Conservation (phyloP, 306 rosid species). For the Dryas drummondii region DNA sequence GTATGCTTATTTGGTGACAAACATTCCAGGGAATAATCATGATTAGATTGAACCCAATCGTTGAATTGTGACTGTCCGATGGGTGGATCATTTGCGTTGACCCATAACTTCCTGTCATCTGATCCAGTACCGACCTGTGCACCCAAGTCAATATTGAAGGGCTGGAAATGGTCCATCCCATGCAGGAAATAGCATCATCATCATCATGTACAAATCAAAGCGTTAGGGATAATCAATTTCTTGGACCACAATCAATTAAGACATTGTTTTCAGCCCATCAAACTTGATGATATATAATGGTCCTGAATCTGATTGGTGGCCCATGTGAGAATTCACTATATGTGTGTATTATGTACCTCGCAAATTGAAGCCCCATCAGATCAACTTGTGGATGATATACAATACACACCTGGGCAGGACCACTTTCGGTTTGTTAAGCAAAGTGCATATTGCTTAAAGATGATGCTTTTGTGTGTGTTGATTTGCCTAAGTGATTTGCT, state of each 20-base stretch:
- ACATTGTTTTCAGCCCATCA: constrained; percentile 24
- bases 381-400: constrained; percentile 36
- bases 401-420: neutral
- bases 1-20: constrained; percentile 14
- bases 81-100: constrained; percentile 32
- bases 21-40: constrained; percentile 43
- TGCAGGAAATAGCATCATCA: no score
- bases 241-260: constrained; percentile 58
- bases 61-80: constrained; percentile 28
- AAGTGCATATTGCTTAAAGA: neutral
- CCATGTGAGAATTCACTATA: constrained; percentile 41
- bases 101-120: constrained; percentile 28
- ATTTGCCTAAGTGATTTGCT: neutral
- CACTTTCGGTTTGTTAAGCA: constrained; percentile 1
- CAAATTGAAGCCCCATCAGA: constrained; percentile 28
- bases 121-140: constrained; percentile 35
- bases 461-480: neutral
- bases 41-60: constrained; percentile 30
- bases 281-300: constrained; percentile 18
- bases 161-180: constrained; percentile 39
- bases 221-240: constrained; percentile 48
- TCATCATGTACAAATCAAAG: constrained; percentile 28
- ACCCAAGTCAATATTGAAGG: constrained; percentile 19
- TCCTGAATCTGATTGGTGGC: constrained; percentile 43
- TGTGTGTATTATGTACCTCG: constrained; percentile 24